Base-by-base conservation (phyloP, 2,329 filamentous ascomycete species). In the Fusarium sororula region DNA sequence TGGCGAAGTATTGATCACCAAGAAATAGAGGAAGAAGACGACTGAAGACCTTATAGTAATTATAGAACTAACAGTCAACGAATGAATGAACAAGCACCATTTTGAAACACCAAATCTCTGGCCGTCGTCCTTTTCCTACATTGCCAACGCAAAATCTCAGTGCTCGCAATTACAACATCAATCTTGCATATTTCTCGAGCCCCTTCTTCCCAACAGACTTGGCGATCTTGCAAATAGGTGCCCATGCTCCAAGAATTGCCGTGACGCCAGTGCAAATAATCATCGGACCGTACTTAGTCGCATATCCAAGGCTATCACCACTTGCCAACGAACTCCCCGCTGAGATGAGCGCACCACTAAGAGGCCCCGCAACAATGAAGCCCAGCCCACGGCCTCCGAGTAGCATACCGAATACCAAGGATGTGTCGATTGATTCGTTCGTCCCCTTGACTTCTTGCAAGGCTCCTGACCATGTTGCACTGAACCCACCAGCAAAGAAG, bases 401-500 rank as follows among this genome's bases (percentile, higher is more conserved):
- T 20, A 81, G 69, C 75, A 81, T 79, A 4, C 79, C 79, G 41
- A 81, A 81, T 5, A 81, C 70, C 53, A 81, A 50, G 4, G 79
- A 77, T 3, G 77, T 74, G 41, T 81, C 79, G 1, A 80, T 73
- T 2, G 69, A 51, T 10, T 66, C 45, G 22, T 79, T 73, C 22
- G 74, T 64, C 9, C 68, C 70, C 35, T 79, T 78, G 15, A 87
- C 79, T 50, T 86, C 83, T 48, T 77, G 81, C 79, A 86, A 82
- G 74, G 88, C 84, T 2, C 87, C 87, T 9, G 86, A 86, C 90
- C 90, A 92, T 0, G 89, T 89, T 2, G 88, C 86, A 38, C 87
- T 89, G 77, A 90, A 92, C 0, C 87, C 87, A 8, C 90, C 88
- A 0, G 90, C 90, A 55, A 91, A 92, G 77, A 92, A 87, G 2